Evolutionary conservation across 352 stramenopile genomes (phyloP).

Genomic region (Phytophthora citrophthora): DNA sequence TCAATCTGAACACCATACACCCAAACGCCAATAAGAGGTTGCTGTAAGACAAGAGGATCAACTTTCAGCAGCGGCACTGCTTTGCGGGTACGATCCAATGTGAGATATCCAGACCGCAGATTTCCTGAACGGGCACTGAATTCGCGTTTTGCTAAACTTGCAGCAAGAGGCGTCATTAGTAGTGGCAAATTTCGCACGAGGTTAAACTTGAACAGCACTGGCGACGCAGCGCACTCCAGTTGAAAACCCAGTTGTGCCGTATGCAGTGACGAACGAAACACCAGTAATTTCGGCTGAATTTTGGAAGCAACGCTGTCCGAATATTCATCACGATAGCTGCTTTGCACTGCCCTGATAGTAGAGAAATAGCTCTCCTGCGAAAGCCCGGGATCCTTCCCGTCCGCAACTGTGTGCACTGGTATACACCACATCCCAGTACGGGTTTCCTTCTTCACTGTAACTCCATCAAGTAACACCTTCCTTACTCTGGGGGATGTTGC

Average conservation of each 20-base stretch:
- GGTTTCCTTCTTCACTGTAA: slow-evolving; percentile 37
- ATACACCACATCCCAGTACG: slow-evolving; percentile 40
- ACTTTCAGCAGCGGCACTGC: slow-evolving; percentile 76
- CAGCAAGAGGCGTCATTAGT: slow-evolving; percentile 77
- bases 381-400: slow-evolving; percentile 8
- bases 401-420: slow-evolving; percentile 34
- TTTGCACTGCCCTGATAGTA: slow-evolving; percentile 37
- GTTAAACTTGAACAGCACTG: slow-evolving; percentile 55
- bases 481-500: slow-evolving; percentile 16
- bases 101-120: slow-evolving; percentile 67
- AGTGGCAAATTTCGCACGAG: slow-evolving; percentile 76
- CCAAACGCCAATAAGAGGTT: slow-evolving; percentile 77
- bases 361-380: slow-evolving; percentile 40
- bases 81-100: slow-evolving; percentile 77
- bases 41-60: slow-evolving; percentile 70
- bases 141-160: slow-evolving; percentile 61
- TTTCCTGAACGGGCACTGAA: slow-evolving; percentile 41
- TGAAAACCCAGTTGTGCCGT: slow-evolving; percentile 53
- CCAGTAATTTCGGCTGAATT: slow-evolving; percentile 45
- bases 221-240: slow-evolving; percentile 44
- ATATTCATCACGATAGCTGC: slow-evolving; percentile 45
- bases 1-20: slow-evolving; percentile 69
- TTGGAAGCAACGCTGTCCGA: slow-evolving; percentile 39
- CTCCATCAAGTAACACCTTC: slow-evolving; percentile 31
- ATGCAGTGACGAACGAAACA: slow-evolving; percentile 44